Evolutionary conservation across 495 filamentous ascomycete genomes (phyloP), one percentile per base, ranked within the genome.

Genomic region (Neurospora sp.): DNA sequence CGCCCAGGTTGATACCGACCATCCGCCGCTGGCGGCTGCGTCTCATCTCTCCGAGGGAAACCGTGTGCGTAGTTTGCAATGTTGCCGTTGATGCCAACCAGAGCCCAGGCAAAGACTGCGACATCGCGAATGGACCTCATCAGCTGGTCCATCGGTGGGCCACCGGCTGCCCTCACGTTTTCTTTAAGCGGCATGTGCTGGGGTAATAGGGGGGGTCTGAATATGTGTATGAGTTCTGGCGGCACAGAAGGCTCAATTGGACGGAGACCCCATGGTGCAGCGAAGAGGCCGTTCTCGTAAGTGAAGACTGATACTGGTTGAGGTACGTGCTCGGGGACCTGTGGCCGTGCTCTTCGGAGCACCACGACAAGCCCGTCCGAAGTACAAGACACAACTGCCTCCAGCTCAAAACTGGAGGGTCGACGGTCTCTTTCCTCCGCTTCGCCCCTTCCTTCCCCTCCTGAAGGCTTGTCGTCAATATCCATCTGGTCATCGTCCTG

Each of bases 331-430:
- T 84, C 83, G 19, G 92, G 91, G 48, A 93, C 89, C 4, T 89
- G 85, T 21, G 93, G 90, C 36, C 92, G 86, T 37, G 93, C 93
- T 69, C 88, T 89, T 48, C 93, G 91, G 13, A 97, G 84, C 38
- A 95, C 90, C 21, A 96, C 93, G 10, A 96, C 93, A 15, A 97
- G 83, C 13, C 93, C 93, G 79, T 96, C 94, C 2, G 94, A 96
- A 3, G 93, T 94, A 79, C 93, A 97, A 7, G 93, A 96, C 43
- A 96, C 90, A 24, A 97, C 93, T 15, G 93, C 93, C 81, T 97
- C 93, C 43, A 97, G 83, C 77, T 96, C 93, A 71, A 92, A 84
- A 66, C 28, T 31, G 54, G 74, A 19, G 38, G 36, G 69, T 37
- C 17, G 69, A 9, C 40, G 54, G 45, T 39, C n/a, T 74, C 45